Conservation (phyloP, 495 filamentous ascomycete genomes). For the Oidiodendron maius region DNA sequence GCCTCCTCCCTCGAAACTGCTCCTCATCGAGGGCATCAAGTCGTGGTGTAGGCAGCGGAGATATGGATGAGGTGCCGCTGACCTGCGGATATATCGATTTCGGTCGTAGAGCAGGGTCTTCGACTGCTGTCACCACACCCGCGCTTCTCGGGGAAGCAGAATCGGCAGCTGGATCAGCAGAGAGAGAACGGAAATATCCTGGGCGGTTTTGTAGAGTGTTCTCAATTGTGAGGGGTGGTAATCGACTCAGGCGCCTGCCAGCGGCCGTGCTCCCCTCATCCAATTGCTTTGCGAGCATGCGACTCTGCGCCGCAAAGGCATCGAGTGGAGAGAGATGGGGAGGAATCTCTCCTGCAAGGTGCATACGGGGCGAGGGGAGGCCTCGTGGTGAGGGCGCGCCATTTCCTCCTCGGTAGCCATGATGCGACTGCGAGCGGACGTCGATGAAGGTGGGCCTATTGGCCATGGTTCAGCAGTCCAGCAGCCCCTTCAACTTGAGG, state of each 20-base stretch:
- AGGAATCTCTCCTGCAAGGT: conserved; percentile 80
- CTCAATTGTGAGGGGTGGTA: conserved; percentile 77
- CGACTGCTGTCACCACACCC: conserved; percentile 49
- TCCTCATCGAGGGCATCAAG: conserved; percentile 15
- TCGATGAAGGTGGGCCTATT: conserved; percentile 55
- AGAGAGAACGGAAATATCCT: conserved; percentile 64
- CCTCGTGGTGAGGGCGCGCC: conserved; percentile 29
- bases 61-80: conserved; percentile 48
- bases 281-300: conserved; percentile 79
- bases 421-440: conserved; percentile 56
- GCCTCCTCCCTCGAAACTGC: conserved; percentile 19
- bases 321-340: conserved; percentile 91
- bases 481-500: neutral
- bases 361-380: conserved; percentile 64
- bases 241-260: conserved; percentile 69
- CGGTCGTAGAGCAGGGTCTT: conserved; percentile 57
- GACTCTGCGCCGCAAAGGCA: conserved; percentile 85
- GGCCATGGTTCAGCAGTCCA: conserved; percentile 43
- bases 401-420: conserved; percentile 41
- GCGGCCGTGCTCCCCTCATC: conserved; percentile 59
- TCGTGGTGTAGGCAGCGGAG: conserved; percentile 13
- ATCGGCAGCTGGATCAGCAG: conserved; percentile 31
- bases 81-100: conserved; percentile 69
- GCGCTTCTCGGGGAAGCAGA: conserved; percentile 33
- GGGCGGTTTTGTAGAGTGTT: conserved; percentile 65